Percentiles rank a stretch among this genome's conserved stretches.
These are phyloP conservation scores for Lichtheimia ornata DNA, from an alignment of 371 early-diverging fungal genomes.

Conservation along the genomic window DNA sequence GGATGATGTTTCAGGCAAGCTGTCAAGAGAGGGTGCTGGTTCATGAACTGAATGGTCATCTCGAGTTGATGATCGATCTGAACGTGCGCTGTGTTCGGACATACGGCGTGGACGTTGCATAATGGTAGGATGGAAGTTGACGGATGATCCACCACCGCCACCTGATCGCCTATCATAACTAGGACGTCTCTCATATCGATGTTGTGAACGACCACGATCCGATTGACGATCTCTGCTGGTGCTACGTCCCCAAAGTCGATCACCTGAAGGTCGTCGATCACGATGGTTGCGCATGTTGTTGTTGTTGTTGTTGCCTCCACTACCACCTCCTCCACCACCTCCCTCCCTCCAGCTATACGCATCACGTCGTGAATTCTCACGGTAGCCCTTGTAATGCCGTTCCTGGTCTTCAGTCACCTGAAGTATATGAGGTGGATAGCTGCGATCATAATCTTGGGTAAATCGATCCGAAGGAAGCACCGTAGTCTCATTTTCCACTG, in stretches of 20 bases:
- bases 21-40: slow-evolving; percentile 1
- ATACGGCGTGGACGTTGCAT: slow-evolving; percentile 32
- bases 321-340: neutral
- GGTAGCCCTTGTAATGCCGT: slow-evolving; percentile 1
- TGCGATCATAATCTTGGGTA: slow-evolving; percentile 52
- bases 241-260: slow-evolving; percentile 5
- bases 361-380: slow-evolving; percentile 6
- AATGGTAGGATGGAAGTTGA: slow-evolving; percentile 23
- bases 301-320: no score
- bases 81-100: slow-evolving; percentile 31
- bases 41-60: slow-evolving; percentile 4
- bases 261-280: slow-evolving; percentile 1
- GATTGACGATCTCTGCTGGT: neutral
- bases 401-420: slow-evolving; percentile 13
- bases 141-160: no score
- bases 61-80: slow-evolving; percentile 24
- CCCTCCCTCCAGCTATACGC: neutral
- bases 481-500: slow-evolving; percentile 12
- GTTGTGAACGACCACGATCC: neutral
- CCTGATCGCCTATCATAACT: slow-evolving; percentile 4
- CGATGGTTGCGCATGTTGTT: neutral
- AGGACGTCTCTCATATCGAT: slow-evolving; percentile 9
- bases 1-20: neutral
- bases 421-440: slow-evolving; percentile 38
- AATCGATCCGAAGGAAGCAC: slow-evolving; percentile 47